Evolutionary conservation across 805 yeast species (phyloP).

Genomic region (Metschnikowia orientalis): DNA sequence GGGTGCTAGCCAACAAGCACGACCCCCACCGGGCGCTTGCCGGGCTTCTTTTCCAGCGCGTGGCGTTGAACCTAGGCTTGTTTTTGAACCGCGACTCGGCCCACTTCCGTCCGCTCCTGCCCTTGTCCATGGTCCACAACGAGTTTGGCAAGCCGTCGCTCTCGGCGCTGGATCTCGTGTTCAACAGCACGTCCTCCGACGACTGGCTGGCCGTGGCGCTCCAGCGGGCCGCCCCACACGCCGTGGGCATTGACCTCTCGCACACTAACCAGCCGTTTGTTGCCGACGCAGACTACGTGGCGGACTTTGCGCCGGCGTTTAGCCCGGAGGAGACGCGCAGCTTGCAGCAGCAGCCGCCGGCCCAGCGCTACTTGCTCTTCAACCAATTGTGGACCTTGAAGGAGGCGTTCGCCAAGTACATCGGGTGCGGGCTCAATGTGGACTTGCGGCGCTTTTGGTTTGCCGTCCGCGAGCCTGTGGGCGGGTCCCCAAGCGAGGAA

Average conservation of each 20-base stretch:
- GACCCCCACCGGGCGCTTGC: conserved; percentile 34
- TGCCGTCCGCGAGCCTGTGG: conserved; percentile 1
- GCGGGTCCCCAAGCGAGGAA: too few relatives aligned
- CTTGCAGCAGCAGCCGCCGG: conserved; percentile 20
- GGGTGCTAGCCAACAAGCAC: conserved; percentile 38
- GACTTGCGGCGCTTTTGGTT: conserved; percentile 15
- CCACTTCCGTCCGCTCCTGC: conserved; percentile 17
- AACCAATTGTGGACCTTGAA: conserved; percentile 75
- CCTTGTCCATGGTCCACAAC: conserved; percentile 28
- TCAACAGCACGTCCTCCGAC: conserved; percentile 60
- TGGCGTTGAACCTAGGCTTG: conserved; percentile 35
- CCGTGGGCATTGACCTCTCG: conserved; percentile 37
- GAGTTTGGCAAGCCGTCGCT: conserved; percentile 55
- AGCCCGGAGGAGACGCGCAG: conserved; percentile 26
- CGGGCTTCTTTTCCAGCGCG: conserved; percentile 42
- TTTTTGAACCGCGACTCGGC: conserved; percentile 10
- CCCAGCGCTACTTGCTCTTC: conserved; percentile 31
- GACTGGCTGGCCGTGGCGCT: conserved; percentile 45
- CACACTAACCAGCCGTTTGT: conserved; percentile 28
- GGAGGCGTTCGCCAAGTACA: conserved; percentile 66
- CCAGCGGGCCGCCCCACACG: conserved; percentile 19
- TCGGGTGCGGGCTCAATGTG: conserved; percentile 51
- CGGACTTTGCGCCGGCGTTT: conserved; percentile 42
- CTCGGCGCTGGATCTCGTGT: conserved; percentile 32
- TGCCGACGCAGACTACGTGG: conserved; percentile 26